Evolutionary conservation across 352 stramenopile species (phyloP), one percentile per base, ranked within the genome.

Genomic region (Phytophthora nicotianae): DNA sequence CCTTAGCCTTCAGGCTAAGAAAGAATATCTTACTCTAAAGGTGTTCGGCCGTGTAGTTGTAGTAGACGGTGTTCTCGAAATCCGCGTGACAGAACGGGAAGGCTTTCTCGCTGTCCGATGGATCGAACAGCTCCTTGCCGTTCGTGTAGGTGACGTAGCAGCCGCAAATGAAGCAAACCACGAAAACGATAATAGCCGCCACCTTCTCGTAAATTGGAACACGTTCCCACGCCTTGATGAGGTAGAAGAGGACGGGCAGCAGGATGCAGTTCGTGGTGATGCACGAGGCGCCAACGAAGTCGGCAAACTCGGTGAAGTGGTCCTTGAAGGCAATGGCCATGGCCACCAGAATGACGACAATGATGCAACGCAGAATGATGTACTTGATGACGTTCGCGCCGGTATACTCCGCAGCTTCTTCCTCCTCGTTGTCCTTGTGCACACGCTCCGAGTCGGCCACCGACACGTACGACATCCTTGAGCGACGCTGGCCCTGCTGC

Each of bases 181-280:
- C 49, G 10, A 74, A 52, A n/a, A 75, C 62, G 3, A 72, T 35
- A 20, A 52, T 37, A 7, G 56, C 70, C 7, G 65, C 56, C 3
- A 54, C 24, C 61, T 75, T 74, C 32, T 77, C 69, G 35, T 68
- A 77, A n/a, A 73, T 21, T 0, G 65, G 57, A 7, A 89, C 49
- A 10, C 61, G 67, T 19, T 56, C 56, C 77, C 77, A 87, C n/a
- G 79, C 26, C 72, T 83, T 85, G 53, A 85, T 86, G 40, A 88
- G 64, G 75, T 90, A 90, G 54, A 90, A 87, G 2, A 77, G 35
- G 17, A 86, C 87, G 0, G 81, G 81, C 35, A 90, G 50, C 17
- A 88, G 75, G 52, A 88, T 87, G 59, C 77, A 88, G 67, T 81
- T 81, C 27, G 70, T 69, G 2, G 79, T 77, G 47, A 83, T 84